phyloP scores from a whole-genome alignment of 1,139 yeast species.

The Suhomyces anneliseae region DNA sequence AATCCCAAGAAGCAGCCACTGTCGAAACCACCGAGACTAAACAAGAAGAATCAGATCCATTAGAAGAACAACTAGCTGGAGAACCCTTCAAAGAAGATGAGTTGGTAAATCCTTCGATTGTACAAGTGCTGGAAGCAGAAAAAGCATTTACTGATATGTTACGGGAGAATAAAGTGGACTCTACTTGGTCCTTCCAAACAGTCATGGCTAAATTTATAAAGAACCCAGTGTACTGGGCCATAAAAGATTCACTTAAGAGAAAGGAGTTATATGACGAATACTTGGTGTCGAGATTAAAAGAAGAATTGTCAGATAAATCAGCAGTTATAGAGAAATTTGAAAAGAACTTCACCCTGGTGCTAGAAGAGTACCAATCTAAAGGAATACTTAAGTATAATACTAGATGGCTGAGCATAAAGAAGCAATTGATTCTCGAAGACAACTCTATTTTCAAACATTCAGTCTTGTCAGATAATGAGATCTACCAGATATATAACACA shows the following conservation, averaged over 20 bases:
- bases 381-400: constrained; percentile 56
- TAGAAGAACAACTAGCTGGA: constrained; percentile 15
- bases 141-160: constrained; percentile 54
- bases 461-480: constrained; percentile 57
- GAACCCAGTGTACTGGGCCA: constrained; percentile 69
- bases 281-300: constrained; percentile 53
- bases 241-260: constrained; percentile 61
- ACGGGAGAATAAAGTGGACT: constrained; percentile 55
- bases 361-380: constrained; percentile 33
- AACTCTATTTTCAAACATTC: constrained; percentile 65
- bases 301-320: constrained; percentile 53
- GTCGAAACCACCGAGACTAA: constrained; percentile 1
- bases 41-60: constrained; percentile 4
- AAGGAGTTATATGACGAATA: constrained; percentile 67
- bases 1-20: neutral
- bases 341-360: constrained; percentile 50
- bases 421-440: constrained; percentile 52
- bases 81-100: constrained; percentile 9
- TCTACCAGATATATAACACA: constrained; percentile 51
- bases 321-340: constrained; percentile 56
- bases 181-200: constrained; percentile 73
- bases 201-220: constrained; percentile 61
- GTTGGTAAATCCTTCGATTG: constrained; percentile 18
- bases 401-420: constrained; percentile 63
- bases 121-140: constrained; percentile 37